Conservation (phyloP, 345 rosid species). For the Syzygium grande region DNA sequence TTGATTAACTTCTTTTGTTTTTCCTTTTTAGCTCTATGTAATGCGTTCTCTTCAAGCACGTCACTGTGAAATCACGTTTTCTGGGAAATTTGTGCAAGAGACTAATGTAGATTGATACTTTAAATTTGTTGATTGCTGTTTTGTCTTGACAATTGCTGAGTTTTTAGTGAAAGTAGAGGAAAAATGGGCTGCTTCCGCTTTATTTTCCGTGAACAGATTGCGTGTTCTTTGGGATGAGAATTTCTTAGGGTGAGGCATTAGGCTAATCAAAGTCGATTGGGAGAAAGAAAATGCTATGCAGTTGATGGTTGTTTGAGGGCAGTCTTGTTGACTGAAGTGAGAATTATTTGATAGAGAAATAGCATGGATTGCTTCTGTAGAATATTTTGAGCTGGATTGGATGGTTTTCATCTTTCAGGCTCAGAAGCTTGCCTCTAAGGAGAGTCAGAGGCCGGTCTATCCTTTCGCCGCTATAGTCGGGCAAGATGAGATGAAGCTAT, state of each 20-base stretch:
- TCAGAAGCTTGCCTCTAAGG: slow-evolving; percentile 45
- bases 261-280: neutral
- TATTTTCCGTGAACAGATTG: too few relatives aligned
- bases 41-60: neutral
- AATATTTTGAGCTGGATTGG: neutral
- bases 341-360: neutral
- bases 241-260: neutral
- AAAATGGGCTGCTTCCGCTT: neutral
- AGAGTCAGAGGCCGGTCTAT: slow-evolving; percentile 77
- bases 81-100: neutral
- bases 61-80: neutral
- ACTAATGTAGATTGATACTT: neutral
- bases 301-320: neutral
- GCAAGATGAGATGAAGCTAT: slow-evolving; percentile 95
- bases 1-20: neutral
- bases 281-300: neutral
- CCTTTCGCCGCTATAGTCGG: slow-evolving; percentile 96
- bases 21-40: neutral
- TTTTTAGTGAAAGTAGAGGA: neutral
- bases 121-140: neutral
- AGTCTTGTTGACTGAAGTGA: neutral
- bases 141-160: neutral
- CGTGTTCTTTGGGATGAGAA: neutral
- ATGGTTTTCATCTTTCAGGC: slow-evolving; percentile 21
- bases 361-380: neutral